phyloP scores from a whole-genome alignment of 495 filamentous ascomycete genomes.

The Xylaria castorea region DNA sequence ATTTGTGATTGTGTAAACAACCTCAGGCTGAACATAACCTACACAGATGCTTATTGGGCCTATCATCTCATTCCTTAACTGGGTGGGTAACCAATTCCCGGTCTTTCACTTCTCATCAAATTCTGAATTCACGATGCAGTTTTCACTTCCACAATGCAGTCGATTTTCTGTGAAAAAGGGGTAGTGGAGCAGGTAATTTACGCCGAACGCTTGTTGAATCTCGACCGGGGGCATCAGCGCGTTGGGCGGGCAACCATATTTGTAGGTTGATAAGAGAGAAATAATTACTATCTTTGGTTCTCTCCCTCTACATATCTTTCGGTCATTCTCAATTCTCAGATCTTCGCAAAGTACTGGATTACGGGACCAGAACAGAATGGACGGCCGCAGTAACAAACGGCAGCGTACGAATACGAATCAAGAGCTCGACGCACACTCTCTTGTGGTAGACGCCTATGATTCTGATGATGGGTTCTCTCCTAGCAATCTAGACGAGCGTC shows the following conservation, averaged over 20 bases:
- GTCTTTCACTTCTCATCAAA: too few species aligned
- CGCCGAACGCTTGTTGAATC: not conserved
- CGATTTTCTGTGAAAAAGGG: too few species aligned
- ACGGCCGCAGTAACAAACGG: not conserved
- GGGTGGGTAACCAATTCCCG: too few species aligned
- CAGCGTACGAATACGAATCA: conserved; percentile 6
- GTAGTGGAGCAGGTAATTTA: too few species aligned
- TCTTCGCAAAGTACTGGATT: not conserved
- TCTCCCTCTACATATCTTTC: not conserved
- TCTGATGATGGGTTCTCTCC: not conserved
- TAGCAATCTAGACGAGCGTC: not conserved
- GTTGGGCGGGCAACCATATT: not conserved
- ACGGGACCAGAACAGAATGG: not conserved
- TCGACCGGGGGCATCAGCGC: not conserved
- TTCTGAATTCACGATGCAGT: too few species aligned
- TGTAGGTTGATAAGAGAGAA: not conserved
- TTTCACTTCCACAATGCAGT: too few species aligned
- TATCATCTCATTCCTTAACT: too few species aligned
- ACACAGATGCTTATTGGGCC: too few species aligned
- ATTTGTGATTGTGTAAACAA: too few species aligned
- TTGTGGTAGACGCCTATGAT: not conserved
- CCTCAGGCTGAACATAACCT: too few species aligned
- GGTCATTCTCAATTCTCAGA: not conserved
- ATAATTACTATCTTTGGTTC: not conserved
- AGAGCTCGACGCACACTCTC: not conserved